These are phyloP conservation scores for Sugiyamaella lignohabitans DNA, from an alignment of 805 yeast species.

Conservation along the genomic window DNA sequence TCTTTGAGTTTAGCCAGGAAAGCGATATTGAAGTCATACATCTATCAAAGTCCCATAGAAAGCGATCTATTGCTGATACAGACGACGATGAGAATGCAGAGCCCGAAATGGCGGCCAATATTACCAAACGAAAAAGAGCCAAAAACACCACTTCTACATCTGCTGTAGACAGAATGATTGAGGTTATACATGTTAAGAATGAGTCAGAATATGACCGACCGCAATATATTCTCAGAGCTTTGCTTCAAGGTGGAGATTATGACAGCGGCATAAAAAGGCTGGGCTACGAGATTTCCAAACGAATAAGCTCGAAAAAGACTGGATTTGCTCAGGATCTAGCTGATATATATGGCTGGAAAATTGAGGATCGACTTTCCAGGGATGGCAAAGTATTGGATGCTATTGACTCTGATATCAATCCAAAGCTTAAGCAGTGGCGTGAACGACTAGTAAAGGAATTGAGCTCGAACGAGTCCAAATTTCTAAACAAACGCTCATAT, in stretches of 20 bases:
- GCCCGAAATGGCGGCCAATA: background rate
- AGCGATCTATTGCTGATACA: too few relatives aligned
- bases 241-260: slow-evolving; percentile 30
- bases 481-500: slow-evolving; percentile 10
- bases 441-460: slow-evolving; percentile 21
- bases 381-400: background rate
- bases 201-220: slow-evolving; percentile 5
- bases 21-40: too few relatives aligned
- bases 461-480: slow-evolving; percentile 18
- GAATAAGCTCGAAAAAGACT: slow-evolving; percentile 12
- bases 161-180: slow-evolving; percentile 8
- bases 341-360: slow-evolving; percentile 8
- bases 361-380: background rate
- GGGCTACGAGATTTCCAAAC: slow-evolving; percentile 20
- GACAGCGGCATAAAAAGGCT: slow-evolving; percentile 21
- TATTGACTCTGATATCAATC: background rate
- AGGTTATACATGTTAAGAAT: slow-evolving; percentile 7
- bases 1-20: too few relatives aligned
- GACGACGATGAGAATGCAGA: slow-evolving; percentile 3
- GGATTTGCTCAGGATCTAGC: slow-evolving; percentile 20
- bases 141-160: background rate
- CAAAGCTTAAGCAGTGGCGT: slow-evolving; percentile 7
- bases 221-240: slow-evolving; percentile 21
- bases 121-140: background rate
- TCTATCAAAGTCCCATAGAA: too few relatives aligned